phyloP scores from a whole-genome alignment of 2,329 filamentous ascomycete species.

The Leptographium radiaticola region DNA sequence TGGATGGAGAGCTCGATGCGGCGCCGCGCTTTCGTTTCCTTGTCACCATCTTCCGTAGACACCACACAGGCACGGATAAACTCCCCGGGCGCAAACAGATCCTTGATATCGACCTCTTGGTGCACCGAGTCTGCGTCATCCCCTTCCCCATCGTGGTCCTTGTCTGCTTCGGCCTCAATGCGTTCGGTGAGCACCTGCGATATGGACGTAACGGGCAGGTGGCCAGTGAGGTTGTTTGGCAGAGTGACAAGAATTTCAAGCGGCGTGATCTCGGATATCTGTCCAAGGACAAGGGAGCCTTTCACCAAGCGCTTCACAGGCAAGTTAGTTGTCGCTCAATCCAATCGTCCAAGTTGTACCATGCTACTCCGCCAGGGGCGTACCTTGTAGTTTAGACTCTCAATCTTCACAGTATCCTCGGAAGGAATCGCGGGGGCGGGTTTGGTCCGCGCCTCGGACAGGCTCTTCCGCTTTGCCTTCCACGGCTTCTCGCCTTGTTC shows the following conservation, averaged over 20 bases:
- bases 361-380: neutral
- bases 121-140: conserved; percentile 34
- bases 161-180: conserved; percentile 54
- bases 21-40: conserved; percentile 52
- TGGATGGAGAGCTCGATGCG: conserved; percentile 80
- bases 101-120: conserved; percentile 51
- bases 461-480: conserved; percentile 38
- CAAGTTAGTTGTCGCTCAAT: conserved; percentile 1
- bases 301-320: conserved; percentile 57
- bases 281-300: conserved; percentile 78
- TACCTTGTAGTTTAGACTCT: conserved; percentile 66
- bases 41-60: conserved; percentile 56
- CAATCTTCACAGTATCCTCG: conserved; percentile 55
- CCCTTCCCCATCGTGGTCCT: conserved; percentile 24
- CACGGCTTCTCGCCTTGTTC: conserved; percentile 33
- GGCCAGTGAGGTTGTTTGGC: conserved; percentile 86
- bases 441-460: conserved; percentile 1
- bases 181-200: conserved; percentile 66
- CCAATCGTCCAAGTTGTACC: neutral
- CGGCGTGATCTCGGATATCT: conserved; percentile 67
- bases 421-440: conserved; percentile 39
- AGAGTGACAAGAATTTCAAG: conserved; percentile 71
- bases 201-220: conserved; percentile 82
- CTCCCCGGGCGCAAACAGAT: conserved; percentile 71
- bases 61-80: conserved; percentile 76